A percentile compares a stretch with the other conserved stretches of the same genome.
These are phyloP conservation scores for Coemansia sp. DNA, from an alignment of 192 early-diverging fungal genomes.

Conservation along the genomic window DNA sequence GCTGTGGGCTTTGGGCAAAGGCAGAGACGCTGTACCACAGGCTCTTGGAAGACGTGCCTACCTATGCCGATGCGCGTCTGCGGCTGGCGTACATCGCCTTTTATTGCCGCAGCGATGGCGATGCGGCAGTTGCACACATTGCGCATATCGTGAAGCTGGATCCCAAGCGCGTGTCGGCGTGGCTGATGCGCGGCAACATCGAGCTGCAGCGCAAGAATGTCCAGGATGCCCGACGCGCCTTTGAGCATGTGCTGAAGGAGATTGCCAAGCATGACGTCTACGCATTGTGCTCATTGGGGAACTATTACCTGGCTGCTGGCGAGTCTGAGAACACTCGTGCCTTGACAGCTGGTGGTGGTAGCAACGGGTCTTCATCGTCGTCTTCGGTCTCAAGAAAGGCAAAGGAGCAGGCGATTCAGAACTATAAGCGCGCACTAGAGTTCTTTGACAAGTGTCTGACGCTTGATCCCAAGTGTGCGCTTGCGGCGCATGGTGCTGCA, in stretches of 20 bases:
- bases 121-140: slow-evolving; percentile 64
- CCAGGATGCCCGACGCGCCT: slow-evolving; percentile 68
- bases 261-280: slow-evolving; percentile 78
- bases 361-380: slow-evolving; percentile 4
- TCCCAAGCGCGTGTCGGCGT: slow-evolving; percentile 61
- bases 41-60: slow-evolving; percentile 64
- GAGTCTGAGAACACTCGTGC: slow-evolving; percentile 38
- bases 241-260: slow-evolving; percentile 76
- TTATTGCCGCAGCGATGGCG: slow-evolving; percentile 47
- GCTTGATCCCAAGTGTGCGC: slow-evolving; percentile 68
- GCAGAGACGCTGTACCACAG: slow-evolving; percentile 69
- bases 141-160: slow-evolving; percentile 64
- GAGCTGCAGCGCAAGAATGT: slow-evolving; percentile 63
- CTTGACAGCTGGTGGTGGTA: background rate
- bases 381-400: slow-evolving; percentile 21
- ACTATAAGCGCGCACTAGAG: slow-evolving; percentile 72
- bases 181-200: slow-evolving; percentile 73
- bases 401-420: slow-evolving; percentile 20
- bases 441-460: slow-evolving; percentile 78
- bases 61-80: slow-evolving; percentile 77
- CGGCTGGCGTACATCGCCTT: slow-evolving; percentile 74
- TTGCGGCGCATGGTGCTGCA: slow-evolving; percentile 84
- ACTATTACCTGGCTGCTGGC: slow-evolving; percentile 73
- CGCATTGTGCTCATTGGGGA: slow-evolving; percentile 77
- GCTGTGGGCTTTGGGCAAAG: slow-evolving; percentile 52